Evolutionary conservation across 768 basidiomycete genomes (phyloP).

Genomic region (Amanita molliuscula): DNA sequence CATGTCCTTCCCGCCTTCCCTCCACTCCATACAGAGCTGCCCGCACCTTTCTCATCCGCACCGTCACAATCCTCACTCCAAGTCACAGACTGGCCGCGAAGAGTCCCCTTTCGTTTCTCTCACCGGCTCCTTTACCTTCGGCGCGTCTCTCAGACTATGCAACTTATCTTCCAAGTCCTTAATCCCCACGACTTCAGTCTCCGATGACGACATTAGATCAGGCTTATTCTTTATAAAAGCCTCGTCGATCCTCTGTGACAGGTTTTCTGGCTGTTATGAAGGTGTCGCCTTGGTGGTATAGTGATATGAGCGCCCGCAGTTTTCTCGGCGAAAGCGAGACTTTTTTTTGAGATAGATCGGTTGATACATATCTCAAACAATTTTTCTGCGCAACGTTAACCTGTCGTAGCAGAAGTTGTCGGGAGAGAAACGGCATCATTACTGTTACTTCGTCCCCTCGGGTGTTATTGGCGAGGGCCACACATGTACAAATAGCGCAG

Average conservation of each 20-base stretch:
- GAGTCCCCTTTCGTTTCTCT: neutral
- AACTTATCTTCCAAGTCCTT: constrained; percentile 12
- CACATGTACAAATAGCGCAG: neutral
- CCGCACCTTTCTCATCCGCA: constrained; percentile 33
- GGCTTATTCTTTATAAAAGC: constrained; percentile 32
- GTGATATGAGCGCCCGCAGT: constrained; percentile 63
- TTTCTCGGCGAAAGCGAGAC: constrained; percentile 35
- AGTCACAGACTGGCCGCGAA: neutral
- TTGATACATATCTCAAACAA: neutral
- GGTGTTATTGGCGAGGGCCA: neutral
- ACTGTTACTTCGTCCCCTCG: too few relatives aligned
- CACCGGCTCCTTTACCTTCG: constrained; percentile 31
- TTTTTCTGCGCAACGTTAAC: neutral
- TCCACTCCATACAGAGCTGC: constrained; percentile 46
- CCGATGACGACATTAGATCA: neutral
- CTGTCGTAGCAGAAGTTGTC: neutral
- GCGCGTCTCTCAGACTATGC: constrained; percentile 16
- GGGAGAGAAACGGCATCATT: neutral
- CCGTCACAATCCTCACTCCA: constrained; percentile 19
- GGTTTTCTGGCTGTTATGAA: constrained; percentile 67
- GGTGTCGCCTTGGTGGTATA: constrained; percentile 66
- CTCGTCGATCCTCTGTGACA: constrained; percentile 52
- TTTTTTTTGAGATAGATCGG: neutral
- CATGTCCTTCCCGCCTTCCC: constrained; percentile 9
- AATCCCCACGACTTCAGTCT: constrained; percentile 4